Conservation (phyloP, 2,329 filamentous ascomycete species). For the Botrytis fragariae region DNA sequence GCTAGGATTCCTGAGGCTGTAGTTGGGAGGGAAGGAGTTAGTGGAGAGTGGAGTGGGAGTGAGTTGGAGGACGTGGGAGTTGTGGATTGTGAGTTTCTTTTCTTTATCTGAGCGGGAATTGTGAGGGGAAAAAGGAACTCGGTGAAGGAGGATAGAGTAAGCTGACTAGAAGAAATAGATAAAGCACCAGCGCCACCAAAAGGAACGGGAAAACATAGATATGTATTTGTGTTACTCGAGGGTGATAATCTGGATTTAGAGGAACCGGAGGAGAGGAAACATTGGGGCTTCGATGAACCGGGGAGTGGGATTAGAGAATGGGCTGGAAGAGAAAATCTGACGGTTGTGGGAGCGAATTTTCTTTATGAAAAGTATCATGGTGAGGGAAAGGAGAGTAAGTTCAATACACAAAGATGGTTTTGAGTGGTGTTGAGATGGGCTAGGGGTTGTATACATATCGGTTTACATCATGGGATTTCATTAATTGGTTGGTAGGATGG, state of each 20-base stretch:
- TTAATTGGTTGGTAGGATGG: not conserved
- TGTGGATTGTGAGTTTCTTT: constrained; percentile 29
- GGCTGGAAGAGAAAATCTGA: constrained; percentile 48
- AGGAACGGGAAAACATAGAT: constrained; percentile 56
- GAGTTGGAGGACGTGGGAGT: constrained; percentile 15
- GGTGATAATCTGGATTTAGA: constrained; percentile 43
- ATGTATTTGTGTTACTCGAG: constrained; percentile 53
- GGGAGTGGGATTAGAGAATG: constrained; percentile 51
- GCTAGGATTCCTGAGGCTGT: constrained; percentile 24
- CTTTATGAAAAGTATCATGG: constrained; percentile 44
- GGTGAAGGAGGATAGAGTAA: not conserved
- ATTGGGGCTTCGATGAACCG: constrained; percentile 53
- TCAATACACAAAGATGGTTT: not conserved
- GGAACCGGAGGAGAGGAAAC: constrained; percentile 48
- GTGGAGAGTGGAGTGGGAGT: not conserved
- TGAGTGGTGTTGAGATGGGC: not conserved
- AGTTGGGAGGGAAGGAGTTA: not conserved
- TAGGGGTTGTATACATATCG: no score
- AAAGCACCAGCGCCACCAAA: constrained; percentile 53
- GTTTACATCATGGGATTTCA: not conserved
- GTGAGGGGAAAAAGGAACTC: no score
- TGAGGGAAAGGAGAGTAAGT: constrained; percentile 43
- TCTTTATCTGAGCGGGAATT: not conserved
- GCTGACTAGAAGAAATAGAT: constrained; percentile 39
- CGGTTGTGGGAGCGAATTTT: constrained; percentile 45